Evolutionary conservation across 2,329 filamentous ascomycete species (phyloP).

Genomic region (Colletotrichum plurivorum): DNA sequence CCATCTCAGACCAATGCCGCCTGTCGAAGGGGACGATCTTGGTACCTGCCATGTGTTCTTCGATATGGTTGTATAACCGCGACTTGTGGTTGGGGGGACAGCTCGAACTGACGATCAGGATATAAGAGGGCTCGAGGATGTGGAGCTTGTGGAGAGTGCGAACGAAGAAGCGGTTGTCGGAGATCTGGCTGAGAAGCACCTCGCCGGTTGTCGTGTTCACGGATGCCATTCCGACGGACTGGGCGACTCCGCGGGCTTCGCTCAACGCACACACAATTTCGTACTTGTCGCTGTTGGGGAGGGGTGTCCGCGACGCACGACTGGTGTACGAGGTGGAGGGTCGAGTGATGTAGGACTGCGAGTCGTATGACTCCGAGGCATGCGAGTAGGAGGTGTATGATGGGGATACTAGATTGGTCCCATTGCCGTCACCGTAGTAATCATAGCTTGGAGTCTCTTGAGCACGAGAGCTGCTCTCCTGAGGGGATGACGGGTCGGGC

Average conservation of each 20-base stretch:
- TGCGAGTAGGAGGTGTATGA: not conserved
- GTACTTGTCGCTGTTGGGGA: conserved; percentile 67
- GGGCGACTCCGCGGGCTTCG: conserved; percentile 89
- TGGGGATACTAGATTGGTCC: not conserved
- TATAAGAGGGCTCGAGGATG: conserved; percentile 83
- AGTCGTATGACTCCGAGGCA: not conserved
- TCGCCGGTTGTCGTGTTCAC: conserved; percentile 89
- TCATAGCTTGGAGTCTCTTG: conserved; percentile 14
- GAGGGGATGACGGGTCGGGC: conserved; percentile 4
- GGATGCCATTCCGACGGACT: conserved; percentile 88
- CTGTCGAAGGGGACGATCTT: conserved; percentile 78
- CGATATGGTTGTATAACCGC: conserved; percentile 80
- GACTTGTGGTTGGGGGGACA: conserved; percentile 76
- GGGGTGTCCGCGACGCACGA: conserved; percentile 59
- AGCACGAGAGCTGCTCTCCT: not conserved
- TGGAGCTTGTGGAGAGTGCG: conserved; percentile 89
- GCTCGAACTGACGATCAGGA: conserved; percentile 83
- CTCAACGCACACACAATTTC: conserved; percentile 90
- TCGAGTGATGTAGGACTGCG: conserved; percentile 39
- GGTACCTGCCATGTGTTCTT: conserved; percentile 77
- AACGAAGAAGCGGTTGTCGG: conserved; percentile 92
- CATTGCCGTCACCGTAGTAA: not conserved
- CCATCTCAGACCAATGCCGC: conserved; percentile 85
- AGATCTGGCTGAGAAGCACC: conserved; percentile 89
- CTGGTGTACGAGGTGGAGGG: conserved; percentile 58